Evolutionary conservation across 2,329 filamentous ascomycete genomes (phyloP).

Genomic region (Curvularia spicifera): DNA sequence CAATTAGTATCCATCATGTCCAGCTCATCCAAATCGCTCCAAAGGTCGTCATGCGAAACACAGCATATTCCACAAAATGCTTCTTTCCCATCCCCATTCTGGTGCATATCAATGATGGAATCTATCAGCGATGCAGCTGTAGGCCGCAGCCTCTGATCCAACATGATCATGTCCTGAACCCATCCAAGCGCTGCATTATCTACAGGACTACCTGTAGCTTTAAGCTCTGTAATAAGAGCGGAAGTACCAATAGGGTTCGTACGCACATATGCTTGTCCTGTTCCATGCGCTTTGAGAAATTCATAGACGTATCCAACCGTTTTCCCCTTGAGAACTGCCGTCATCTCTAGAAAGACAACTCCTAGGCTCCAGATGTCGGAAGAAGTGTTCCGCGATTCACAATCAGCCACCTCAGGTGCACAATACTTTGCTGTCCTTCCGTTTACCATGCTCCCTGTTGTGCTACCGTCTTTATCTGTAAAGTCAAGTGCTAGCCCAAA

Average conservation of each 20-base stretch:
- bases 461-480: not conserved
- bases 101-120: not conserved
- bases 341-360: not conserved
- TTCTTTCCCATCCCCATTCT: not conserved
- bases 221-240: not conserved
- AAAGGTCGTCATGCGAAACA: not conserved
- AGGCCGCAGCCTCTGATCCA: not conserved
- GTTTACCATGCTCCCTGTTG: not conserved
- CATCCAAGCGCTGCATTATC: not conserved
- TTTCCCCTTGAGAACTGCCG: not conserved
- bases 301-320: not conserved
- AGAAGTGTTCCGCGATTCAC: not conserved
- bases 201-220: not conserved
- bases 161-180: not conserved
- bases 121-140: not conserved
- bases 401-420: not conserved
- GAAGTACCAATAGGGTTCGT: not conserved
- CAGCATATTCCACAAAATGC: not conserved
- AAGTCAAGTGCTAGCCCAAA: constrained; percentile 26
- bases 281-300: not conserved
- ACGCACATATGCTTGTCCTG: not conserved
- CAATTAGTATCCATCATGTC: not conserved
- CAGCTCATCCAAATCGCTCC: not conserved
- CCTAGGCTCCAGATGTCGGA: not conserved
- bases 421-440: not conserved